A percentile compares a stretch with the other conserved stretches of the same genome.
Evolutionary conservation across 2,329 filamentous ascomycete species (phyloP).

Genomic region (Neofusicoccum sp.): DNA sequence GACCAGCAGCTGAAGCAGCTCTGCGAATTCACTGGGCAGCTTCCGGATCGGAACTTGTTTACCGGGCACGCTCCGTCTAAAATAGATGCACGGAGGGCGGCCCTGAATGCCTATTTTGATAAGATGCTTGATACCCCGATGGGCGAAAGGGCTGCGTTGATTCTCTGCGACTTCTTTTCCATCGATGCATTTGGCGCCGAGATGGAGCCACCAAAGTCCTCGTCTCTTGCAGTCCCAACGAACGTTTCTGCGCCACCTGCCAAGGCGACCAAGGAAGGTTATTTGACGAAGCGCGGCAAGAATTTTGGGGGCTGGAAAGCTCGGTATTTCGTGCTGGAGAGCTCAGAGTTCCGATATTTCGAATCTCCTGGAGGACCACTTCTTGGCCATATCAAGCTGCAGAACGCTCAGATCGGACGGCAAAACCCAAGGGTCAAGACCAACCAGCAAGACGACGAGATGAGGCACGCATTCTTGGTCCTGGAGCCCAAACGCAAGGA

Average conservation of each 20-base stretch:
- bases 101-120: constrained; percentile 83
- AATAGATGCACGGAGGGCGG: constrained; percentile 78
- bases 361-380: constrained; percentile 88
- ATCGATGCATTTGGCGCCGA: constrained; percentile 61
- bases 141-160: constrained; percentile 71
- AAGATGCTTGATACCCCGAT: constrained; percentile 79
- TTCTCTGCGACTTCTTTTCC: constrained; percentile 85
- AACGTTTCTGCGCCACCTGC: constrained; percentile 43
- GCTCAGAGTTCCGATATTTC: constrained; percentile 79
- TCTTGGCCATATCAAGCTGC: constrained; percentile 88
- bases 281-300: constrained; percentile 94
- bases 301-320: constrained; percentile 99
- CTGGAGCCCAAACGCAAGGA: constrained; percentile 97
- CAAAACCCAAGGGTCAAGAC: constrained; percentile 59
- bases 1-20: constrained; percentile 78
- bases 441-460: constrained; percentile 75
- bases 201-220: constrained; percentile 48
- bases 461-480: constrained; percentile 92
- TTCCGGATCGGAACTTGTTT: constrained; percentile 84
- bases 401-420: constrained; percentile 89
- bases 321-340: constrained; percentile 67
- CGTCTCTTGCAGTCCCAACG: constrained; percentile 35
- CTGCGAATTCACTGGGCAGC: constrained; percentile 67
- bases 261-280: constrained; percentile 78
- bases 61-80: constrained; percentile 90